Evolutionary conservation across 192 early-diverging fungal species (phyloP).

Genomic region (Oehlia diaphana): DNA sequence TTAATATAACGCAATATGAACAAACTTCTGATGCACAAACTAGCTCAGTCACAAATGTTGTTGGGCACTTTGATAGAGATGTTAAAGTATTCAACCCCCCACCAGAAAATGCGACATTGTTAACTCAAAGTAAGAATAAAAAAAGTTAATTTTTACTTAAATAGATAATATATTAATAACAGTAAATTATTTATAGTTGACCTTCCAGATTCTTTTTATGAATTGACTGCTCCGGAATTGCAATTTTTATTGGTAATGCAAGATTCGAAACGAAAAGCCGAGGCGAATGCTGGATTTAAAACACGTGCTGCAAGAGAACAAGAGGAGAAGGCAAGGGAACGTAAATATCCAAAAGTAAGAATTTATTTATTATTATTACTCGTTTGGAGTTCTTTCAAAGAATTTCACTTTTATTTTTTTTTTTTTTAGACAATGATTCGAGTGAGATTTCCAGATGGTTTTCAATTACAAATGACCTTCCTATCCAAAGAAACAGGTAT

Average conservation of each 20-base stretch:
- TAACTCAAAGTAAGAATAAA: slow-evolving; percentile 40
- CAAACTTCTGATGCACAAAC: not conserved
- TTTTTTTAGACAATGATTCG: slow-evolving; percentile 59
- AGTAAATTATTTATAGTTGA: slow-evolving; percentile 51
- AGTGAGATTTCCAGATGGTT: slow-evolving; percentile 80
- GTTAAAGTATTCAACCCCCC: slow-evolving; percentile 59
- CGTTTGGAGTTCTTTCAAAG: not conserved
- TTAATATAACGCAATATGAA: not conserved
- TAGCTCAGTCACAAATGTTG: not conserved
- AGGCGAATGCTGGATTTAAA: slow-evolving; percentile 75
- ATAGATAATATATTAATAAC: not conserved
- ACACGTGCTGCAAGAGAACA: slow-evolving; percentile 75
- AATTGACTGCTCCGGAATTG: slow-evolving; percentile 69
- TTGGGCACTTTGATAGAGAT: slow-evolving; percentile 34
- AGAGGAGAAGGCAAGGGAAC: slow-evolving; percentile 58
- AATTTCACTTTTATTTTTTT: not conserved
- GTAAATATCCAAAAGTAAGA: slow-evolving; percentile 69
- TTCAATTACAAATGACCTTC: slow-evolving; percentile 76
- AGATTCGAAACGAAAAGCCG: slow-evolving; percentile 47
- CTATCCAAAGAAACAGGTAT: slow-evolving; percentile 60
- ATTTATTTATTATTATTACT: not conserved
- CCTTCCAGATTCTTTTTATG: slow-evolving; percentile 88
- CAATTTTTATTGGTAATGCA: slow-evolving; percentile 62
- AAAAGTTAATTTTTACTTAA: not conserved
- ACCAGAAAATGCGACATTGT: slow-evolving; percentile 35